Base-by-base conservation (phyloP, 805 yeast species). In the Maudiozyma saulgeensis region DNA sequence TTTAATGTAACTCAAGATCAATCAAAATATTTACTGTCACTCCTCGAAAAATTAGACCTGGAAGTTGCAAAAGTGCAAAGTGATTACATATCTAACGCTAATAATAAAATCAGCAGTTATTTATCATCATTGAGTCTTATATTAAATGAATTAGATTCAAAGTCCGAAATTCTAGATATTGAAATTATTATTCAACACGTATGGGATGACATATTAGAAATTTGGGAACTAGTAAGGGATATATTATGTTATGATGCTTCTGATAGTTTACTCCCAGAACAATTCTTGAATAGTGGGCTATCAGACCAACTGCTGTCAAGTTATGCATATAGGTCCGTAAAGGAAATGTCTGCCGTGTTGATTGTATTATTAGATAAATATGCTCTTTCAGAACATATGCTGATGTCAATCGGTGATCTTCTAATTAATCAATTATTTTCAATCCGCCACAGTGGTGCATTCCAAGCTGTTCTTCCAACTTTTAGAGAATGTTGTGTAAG, bases 371-470 rank as follows among this genome's bases (percentile, higher is more conserved):
- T 85, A 4, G 57, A 59, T 0, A 54, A 54, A 3, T 58, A 63
- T 3, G 63, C 72, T 0, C 48, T 68, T 11, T 34, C 60, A 0
- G 18, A 52, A 7, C 54, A 54, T 1, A 62, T 63, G 37, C 42
- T 72, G 37, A 26, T 52, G 1, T 47, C 54, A 16, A 59, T 71
- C 18, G 87, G 93, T 11, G 73, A 76, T 1, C 58, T 82, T 6
- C 63, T 87, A 2, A 72, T 84, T 50, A 75, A 70, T 11, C 95
- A 89, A 61, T 68, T 93, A 35, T 75, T 87, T 3, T 72, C 80
- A 0, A 82, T 90, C 19, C 78, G 90, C 43, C 98, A 93, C 57
- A 76, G 95, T 52, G 98, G 98, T 32, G 96, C 97, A 0, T 87
- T 91, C 53, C 82, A 95, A 9, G 81, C 97, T 0, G 84, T 90